Percentiles rank a stretch among this genome's conserved stretches.
phyloP scores from a whole-genome alignment of 2,329 filamentous ascomycete species.

The Spiromastix sp. region DNA sequence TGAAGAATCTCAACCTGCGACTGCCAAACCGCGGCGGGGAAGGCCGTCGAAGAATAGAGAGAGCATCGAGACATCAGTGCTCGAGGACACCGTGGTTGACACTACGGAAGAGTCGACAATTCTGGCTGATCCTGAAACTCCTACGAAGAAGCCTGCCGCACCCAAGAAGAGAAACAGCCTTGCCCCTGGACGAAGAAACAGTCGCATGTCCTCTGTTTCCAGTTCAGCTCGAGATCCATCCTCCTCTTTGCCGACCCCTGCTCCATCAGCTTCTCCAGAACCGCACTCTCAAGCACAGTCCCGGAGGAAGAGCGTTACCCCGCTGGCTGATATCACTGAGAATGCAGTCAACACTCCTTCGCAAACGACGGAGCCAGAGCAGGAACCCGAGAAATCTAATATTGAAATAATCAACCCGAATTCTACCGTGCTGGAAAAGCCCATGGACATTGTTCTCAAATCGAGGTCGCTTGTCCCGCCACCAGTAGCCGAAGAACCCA shows the following conservation, averaged over 20 bases:
- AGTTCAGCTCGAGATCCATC: conserved; percentile 18
- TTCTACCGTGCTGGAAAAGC: conserved; percentile 70
- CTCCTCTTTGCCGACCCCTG: conserved; percentile 37
- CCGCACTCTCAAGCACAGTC: conserved; percentile 31
- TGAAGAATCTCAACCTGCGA: conserved; percentile 32
- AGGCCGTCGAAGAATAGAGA: conserved; percentile 21
- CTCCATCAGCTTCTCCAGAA: conserved; percentile 48
- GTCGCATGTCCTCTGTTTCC: conserved; percentile 31
- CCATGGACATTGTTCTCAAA: conserved; percentile 89
- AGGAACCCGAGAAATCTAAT: conserved; percentile 37
- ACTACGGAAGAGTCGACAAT: conserved; percentile 50
- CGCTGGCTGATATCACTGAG: conserved; percentile 64
- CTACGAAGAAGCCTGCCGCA: conserved; percentile 42
- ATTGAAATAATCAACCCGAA: conserved; percentile 65
- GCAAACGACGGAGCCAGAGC: conserved; percentile 25
- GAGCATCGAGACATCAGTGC: not conserved
- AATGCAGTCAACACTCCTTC: conserved; percentile 28
- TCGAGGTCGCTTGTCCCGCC: conserved; percentile 59
- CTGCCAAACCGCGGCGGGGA: conserved; percentile 33
- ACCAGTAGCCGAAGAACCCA: conserved; percentile 61
- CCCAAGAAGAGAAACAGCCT: conserved; percentile 61
- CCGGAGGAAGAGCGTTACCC: conserved; percentile 40
- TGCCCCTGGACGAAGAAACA: conserved; percentile 26
- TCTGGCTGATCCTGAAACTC: conserved; percentile 40
- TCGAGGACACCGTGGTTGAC: conserved; percentile 35